Conservation (phyloP, 106 monocot genomes). For the Dendrobium officinale region DNA sequence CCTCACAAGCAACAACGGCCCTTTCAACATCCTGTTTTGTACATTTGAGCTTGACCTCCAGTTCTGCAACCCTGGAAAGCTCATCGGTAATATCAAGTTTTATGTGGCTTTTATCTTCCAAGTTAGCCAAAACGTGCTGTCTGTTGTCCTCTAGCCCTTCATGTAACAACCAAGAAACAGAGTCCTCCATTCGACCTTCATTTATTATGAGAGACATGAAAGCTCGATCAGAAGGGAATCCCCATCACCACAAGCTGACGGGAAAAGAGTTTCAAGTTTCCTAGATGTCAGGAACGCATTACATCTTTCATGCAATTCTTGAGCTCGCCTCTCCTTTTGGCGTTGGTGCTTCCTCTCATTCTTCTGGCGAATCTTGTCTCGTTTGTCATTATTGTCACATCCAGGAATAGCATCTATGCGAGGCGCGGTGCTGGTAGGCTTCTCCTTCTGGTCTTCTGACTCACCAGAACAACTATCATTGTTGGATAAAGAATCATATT, state of each 20-base stretch:
- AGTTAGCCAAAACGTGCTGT: constrained; percentile 21
- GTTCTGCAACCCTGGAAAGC: constrained; percentile 44
- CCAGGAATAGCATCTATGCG: constrained; percentile 48
- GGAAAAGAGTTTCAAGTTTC: constrained; percentile 59
- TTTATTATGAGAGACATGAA: constrained; percentile 74
- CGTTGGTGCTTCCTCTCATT: constrained; percentile 95
- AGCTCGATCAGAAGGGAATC: constrained; percentile 64
- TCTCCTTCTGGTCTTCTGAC: constrained; percentile 73
- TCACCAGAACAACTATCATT: constrained; percentile 76
- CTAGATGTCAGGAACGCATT: constrained; percentile 66
- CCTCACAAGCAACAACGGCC: constrained; percentile 66
- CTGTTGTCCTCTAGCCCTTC: constrained; percentile 32
- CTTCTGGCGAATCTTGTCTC: constrained; percentile 87
- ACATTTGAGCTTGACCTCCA: constrained; percentile 61
- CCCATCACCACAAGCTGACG: constrained; percentile 86
- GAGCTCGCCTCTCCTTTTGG: constrained; percentile 73
- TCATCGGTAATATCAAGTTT: constrained; percentile 84
- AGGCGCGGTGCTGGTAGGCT: constrained; percentile 15
- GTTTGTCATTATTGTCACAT: constrained; percentile 61
- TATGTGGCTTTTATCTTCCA: constrained; percentile 28
- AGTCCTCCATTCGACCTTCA: constrained; percentile 71
- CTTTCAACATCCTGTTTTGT: constrained; percentile 88
- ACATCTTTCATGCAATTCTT: constrained; percentile 73
- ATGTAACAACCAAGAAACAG: constrained; percentile 71
- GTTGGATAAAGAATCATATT: constrained; percentile 75